Base-by-base conservation (phyloP, 331 rosid genomes). In the Arachis monticola region DNA sequence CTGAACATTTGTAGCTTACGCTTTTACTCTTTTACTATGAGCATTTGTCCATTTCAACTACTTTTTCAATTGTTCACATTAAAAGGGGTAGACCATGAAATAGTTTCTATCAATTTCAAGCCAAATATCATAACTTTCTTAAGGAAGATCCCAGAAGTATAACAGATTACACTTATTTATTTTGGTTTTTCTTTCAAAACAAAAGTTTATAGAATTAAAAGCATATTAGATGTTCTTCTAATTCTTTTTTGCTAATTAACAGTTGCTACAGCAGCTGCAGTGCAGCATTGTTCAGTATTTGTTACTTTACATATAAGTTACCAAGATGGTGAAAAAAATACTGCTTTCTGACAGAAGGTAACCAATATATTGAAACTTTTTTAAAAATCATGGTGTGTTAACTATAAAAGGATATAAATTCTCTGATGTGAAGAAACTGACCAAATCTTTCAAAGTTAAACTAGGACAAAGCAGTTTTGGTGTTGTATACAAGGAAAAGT, bases 401-500 rank as follows among this genome's bases (percentile, higher is more conserved):
- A 4, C 57, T 52, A 17, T 32, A 12, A 78, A 65, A 60, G 12
- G 59, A 13, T 53, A 53, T 7, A 53, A 53, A 53, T 53, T 52
- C 50, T 60, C 64, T 0, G 66, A 63, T 1, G 46, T 81, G 7
- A 74, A 73, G 38, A 66, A 75, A 67, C 74, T 84, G 63, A 81
- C 80, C 74, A 55, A 61, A 5, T 71, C 80, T 7, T 85, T 81
- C 64, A 10, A 53, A 56, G 55, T 60, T 12, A 81, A 75, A 59
- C 14, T 85, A 2, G 83, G 88, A 1, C 62, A 70, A 55, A 83
- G 82, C 2, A 83, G 85, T 46, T 81, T 14, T 62, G 83, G 83
- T 17, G 30, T 13, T 8, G 83, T 81, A 0, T 84, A 74, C 41
- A 74, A 66, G 78, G 83, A 81, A 38, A 10, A 70, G n/a, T 56